A percentile compares a stretch with the other conserved stretches of the same genome.
Evolutionary conservation across 1,284 basidiomycete genomes (phyloP).

Genomic region (Cryptococcus sp.): DNA sequence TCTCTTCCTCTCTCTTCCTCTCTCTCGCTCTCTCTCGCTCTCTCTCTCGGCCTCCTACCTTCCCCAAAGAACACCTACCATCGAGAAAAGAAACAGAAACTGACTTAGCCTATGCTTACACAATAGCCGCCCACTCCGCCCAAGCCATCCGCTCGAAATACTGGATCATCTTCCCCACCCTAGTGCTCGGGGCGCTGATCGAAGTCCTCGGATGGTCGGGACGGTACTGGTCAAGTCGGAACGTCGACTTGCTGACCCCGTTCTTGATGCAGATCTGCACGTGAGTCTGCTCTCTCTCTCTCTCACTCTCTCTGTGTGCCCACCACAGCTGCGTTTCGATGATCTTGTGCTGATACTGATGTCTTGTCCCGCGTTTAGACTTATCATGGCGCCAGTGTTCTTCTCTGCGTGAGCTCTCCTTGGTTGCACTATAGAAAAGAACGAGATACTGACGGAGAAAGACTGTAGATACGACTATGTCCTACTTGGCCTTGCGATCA

Average conservation of each 20-base stretch:
- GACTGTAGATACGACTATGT: conserved; percentile 45
- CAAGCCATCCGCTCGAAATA: conserved; percentile 48
- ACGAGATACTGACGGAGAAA: conserved; percentile 1
- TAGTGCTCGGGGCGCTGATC: conserved; percentile 16
- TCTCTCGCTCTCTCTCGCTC: too few species aligned
- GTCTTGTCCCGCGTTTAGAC: conserved; percentile 8
- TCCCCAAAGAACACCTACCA: too few species aligned
- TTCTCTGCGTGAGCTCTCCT: conserved; percentile 13
- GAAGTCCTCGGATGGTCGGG: conserved; percentile 25
- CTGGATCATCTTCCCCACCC: conserved; percentile 24
- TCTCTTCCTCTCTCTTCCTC: too few species aligned
- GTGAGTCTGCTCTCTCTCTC: conserved; percentile 14
- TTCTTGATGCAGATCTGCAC: conserved; percentile 28
- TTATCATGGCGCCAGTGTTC: conserved; percentile 29
- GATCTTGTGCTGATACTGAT: not conserved
- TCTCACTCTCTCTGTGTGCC: too few species aligned
- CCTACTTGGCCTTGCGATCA: conserved; percentile 46
- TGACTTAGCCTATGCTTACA: not conserved
- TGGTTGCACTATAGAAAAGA: not conserved
- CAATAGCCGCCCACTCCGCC: conserved; percentile 53
- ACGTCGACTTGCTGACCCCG: conserved; percentile 14
- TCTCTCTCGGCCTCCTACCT: too few species aligned
- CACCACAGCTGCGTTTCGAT: not conserved
- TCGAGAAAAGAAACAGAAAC: conserved; percentile 1
- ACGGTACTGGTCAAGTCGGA: conserved; percentile 21